A percentile compares a stretch with the other conserved stretches of the same genome.
phyloP scores from a whole-genome alignment of 129 eudicot species.

The Tanacetum coccineum region DNA sequence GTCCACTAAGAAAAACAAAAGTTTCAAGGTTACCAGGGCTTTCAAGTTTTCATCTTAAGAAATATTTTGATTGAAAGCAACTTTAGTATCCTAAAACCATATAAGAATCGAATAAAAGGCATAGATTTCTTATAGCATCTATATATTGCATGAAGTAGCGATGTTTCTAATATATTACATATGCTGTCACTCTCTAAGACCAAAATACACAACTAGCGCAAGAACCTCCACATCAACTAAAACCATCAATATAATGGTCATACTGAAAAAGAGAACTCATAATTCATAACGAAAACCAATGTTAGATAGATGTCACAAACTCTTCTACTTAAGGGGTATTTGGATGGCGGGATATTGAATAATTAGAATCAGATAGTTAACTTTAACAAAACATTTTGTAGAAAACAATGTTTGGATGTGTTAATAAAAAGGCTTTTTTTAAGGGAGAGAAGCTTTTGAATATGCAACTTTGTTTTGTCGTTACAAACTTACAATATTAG shows the following conservation, averaged over 20 bases:
- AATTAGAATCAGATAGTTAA: not conserved
- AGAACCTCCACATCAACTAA: too few species aligned
- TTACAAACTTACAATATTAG: too few species aligned
- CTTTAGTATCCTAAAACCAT: not conserved
- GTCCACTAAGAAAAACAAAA: conserved; percentile 50
- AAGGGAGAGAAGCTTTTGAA: too few species aligned
- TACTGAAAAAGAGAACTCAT: not conserved
- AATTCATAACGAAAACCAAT: conserved; percentile 2
- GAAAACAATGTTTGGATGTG: not conserved
- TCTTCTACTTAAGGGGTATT: not conserved
- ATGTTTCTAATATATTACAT: not conserved
- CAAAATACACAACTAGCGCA: not conserved
- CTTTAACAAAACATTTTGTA: not conserved
- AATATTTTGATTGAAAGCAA: conserved; percentile 3
- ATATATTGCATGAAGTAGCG: not conserved
- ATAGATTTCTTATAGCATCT: not conserved
- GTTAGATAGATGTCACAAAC: not conserved
- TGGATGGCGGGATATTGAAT: not conserved
- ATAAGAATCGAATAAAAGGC: not conserved
- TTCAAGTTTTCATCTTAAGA: not conserved
- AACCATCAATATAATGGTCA: not conserved
- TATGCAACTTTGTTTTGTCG: too few species aligned
- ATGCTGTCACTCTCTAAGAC: not conserved
- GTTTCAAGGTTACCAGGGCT: conserved; percentile 12
- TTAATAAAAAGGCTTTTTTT: too few species aligned